Evolutionary conservation across 257 asterid species (phyloP), one percentile per base, ranked within the genome.

Genomic region (Solanum acaule): DNA sequence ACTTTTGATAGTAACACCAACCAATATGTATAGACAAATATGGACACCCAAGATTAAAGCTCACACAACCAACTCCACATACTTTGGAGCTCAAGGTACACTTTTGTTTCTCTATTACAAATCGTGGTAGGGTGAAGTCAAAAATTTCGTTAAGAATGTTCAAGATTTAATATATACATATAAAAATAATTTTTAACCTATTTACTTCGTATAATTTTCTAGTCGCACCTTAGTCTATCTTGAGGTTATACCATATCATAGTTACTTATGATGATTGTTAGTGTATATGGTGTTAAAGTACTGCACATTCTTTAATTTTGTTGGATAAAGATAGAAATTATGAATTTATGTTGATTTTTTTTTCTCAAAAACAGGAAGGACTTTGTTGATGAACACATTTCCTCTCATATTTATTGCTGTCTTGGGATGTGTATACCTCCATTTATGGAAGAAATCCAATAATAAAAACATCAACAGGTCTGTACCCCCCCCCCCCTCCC

Each of bases 81-180:
- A 87, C 90, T 96, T 95, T 86, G 99, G 98, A 88, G 84, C 93
- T 49, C 97, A 95, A 92, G 99, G 98, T 95, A 68, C 4, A 59
- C 13, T 22, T 8, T 59, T 59, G 56, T 46, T 46, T 0, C 56
- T 13, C 56, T 46, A 46, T 46, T 46, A 46, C 56, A 46, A 46
- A 4, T 14, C 20, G 56, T 46, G 56, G 2, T 46, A 46, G 2
- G 56, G 6, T 0, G 59, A 52, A 52, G 4, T 49, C n/a, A 52
- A 12, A 56, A 56, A 56, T 56, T 56, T 18, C 5, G 65, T 56
- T 20, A 56, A 59, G 12, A 20, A 7, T 20, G 5, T 59, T 59
- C n/a, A 59, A 20, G 3, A 49, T 49, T 49, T 49, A 49, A 49
- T 56, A 56, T 59, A 59, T 6, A 59, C 5, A 2, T 59, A 52